Evolutionary conservation across 2,329 filamentous ascomycete species (phyloP), one percentile per base, ranked within the genome.

Genomic region (Hymenoscyphus salicellus): DNA sequence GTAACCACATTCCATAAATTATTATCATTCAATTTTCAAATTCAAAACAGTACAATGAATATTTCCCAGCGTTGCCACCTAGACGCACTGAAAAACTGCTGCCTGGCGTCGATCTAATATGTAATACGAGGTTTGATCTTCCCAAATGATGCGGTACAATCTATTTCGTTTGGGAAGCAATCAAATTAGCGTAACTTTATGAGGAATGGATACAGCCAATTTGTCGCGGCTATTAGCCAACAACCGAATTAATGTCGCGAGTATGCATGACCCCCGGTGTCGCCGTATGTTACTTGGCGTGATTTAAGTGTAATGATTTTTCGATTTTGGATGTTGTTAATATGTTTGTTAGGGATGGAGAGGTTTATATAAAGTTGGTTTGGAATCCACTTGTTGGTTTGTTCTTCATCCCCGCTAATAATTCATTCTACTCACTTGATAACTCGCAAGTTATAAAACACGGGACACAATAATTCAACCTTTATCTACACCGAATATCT

Each of bases 41-140:
- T 8, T 30, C 32, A 43, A 26, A 30, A 11, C 32, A 41, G 20
- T 23, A 43, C 33, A 4, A 23, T 38, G 33, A 6, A 43, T 38
- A 32, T 14, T 28, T 28, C 20, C 14, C 36, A 41, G 11, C n/a
- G n/a, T 59, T 16, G 36, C 32, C 32, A 59, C 23, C 36, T n/a
- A 59, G 20, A 41, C 28, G 17, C 28, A 59, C 43, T 26, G 7
- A 20, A 46, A 43, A 20, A 43, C 58, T 41, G 58, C 38, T 59
- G 58, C 58, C 58, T 59, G 28, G 38, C 38, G 58, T 46, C 33
- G 58, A 59, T 59, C 58, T 59, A 59, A 28, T 59, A n/a, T 59
- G 17, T 41, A 20, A 59, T 59, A 59, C 58, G 58, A 59, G 58
- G 16, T 7, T 17, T 41, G 20, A 59, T 30, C n/a, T 23, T 30